phyloP scores from a whole-genome alignment of 345 rosid species.

The Camelina neglecta region DNA sequence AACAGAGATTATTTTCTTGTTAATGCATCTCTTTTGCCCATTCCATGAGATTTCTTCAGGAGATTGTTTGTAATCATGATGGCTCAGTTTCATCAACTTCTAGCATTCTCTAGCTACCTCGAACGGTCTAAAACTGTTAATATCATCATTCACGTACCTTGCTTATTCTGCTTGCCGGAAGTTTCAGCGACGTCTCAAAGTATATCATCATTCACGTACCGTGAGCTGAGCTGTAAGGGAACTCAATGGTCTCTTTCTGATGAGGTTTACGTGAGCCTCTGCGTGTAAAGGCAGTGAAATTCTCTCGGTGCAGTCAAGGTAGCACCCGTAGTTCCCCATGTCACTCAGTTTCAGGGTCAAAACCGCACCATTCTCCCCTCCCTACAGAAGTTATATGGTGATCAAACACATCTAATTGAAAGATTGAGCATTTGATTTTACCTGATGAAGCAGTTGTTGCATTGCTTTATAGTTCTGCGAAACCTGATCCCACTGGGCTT shows the following conservation, averaged over 20 bases:
- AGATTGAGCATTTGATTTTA: constrained; percentile 39
- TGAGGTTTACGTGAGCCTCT: constrained; percentile 63
- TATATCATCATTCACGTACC: constrained; percentile 49
- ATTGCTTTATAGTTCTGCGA: constrained; percentile 69
- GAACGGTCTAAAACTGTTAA: too few species aligned
- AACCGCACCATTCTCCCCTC: constrained; percentile 56
- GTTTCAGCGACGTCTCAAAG: neutral
- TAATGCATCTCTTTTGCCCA: too few species aligned
- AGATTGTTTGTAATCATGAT: too few species aligned
- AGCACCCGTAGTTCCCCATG: constrained; percentile 79
- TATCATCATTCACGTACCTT: constrained; percentile 49
- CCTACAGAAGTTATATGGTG: constrained; percentile 45
- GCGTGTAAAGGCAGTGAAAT: constrained; percentile 61
- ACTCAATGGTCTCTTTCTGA: constrained; percentile 63
- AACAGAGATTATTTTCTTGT: neutral
- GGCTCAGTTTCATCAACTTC: too few species aligned
- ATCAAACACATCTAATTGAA: constrained; percentile 9
- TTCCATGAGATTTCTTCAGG: too few species aligned
- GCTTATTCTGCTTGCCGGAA: too few species aligned
- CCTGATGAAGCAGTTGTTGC: constrained; percentile 70
- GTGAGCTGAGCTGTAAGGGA: constrained; percentile 55
- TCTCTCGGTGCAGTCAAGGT: constrained; percentile 59
- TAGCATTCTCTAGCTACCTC: too few species aligned
- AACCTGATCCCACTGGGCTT: constrained; percentile 83
- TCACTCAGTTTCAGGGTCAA: constrained; percentile 73